Evolutionary conservation across 331 rosid genomes (phyloP).

Genomic region (Pyrus hybrid): DNA sequence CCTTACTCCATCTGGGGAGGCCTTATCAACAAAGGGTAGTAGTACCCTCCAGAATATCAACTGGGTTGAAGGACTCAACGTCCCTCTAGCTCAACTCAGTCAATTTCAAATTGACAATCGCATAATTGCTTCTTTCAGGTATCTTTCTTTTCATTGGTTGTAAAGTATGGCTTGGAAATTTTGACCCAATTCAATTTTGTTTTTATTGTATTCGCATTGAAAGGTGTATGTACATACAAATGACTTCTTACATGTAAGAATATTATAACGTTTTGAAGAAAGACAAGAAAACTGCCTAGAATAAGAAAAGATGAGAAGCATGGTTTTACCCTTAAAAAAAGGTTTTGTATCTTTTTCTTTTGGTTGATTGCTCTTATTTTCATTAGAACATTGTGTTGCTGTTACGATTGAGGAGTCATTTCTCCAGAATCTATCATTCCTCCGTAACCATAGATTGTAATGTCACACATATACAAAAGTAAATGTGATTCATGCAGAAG

Average conservation of each 20-base stretch:
- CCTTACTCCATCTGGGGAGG: conserved; percentile 40
- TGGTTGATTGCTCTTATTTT: not conserved
- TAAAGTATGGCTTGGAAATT: not conserved
- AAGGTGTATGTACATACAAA: no score
- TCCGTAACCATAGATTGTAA: no score
- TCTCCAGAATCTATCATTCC: not conserved
- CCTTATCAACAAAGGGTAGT: conserved; percentile 12
- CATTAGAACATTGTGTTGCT: not conserved
- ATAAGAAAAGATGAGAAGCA: not conserved
- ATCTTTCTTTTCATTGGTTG: not conserved
- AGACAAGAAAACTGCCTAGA: not conserved
- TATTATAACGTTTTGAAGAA: not conserved
- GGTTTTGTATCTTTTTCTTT: no score
- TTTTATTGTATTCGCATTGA: not conserved
- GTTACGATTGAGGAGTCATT: not conserved
- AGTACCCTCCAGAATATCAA: conserved; percentile 18
- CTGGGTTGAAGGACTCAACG: conserved; percentile 55
- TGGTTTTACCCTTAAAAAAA: no score
- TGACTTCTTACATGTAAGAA: not conserved
- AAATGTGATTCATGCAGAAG: no score
- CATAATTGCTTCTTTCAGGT: conserved; percentile 38
- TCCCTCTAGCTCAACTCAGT: conserved; percentile 39
- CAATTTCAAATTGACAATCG: conserved; percentile 24
- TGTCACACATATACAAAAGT: not conserved
- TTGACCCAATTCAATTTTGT: not conserved